Base-by-base conservation (phyloP, 352 stramenopile genomes). In the Globisporangium barbulae region DNA sequence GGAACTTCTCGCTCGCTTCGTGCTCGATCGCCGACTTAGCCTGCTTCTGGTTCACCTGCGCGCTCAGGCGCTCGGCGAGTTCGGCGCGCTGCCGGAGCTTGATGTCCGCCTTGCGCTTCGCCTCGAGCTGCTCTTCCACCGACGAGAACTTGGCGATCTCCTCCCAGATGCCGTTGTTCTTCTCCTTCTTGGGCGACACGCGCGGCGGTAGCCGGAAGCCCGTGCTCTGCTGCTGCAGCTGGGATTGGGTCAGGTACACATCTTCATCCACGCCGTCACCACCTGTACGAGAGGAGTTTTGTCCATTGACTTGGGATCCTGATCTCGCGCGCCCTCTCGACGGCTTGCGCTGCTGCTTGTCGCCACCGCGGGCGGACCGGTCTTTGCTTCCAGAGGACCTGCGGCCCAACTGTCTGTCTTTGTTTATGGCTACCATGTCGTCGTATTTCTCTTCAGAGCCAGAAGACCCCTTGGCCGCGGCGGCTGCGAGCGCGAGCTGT, bases 71-170 rank as follows among this genome's bases (percentile, higher is more conserved):
- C 28, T 69, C 67, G 5, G 72, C 72, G 42, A 89, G 76, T 22
- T 80, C 70, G 0, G 45, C 57, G 15, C 79, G 73, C 31, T 79
- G 72, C 15, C 41, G 44, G 30, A 71, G 50, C 17, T 73, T 73
- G 7, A 64, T 21, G 5, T 77, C 73, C 6, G 69, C 72, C 61
- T 84, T 73, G 25, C 66, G 69, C 49, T 84, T 59, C 1, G 74
- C 78, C 37, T 94, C 85, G 9, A 77, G 62, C 56, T 81, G 71
- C 66, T 94, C 85, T 58, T 91, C 82, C 5, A 91, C 58, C 5
- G 78, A 87, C 52, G 76, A 78, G 61, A 85, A 92, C 73, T 92
- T 85, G 61, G 90, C 85, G 56, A 94, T 91, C 58, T 92, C 78
- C 53, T 92, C 83, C 85, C 85, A 94, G 45, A 94, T 92, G 31